A percentile compares a stretch with the other conserved stretches of the same genome.
Evolutionary conservation across 192 early-diverging fungal genomes (phyloP).

Genomic region (Coemansia sp.): DNA sequence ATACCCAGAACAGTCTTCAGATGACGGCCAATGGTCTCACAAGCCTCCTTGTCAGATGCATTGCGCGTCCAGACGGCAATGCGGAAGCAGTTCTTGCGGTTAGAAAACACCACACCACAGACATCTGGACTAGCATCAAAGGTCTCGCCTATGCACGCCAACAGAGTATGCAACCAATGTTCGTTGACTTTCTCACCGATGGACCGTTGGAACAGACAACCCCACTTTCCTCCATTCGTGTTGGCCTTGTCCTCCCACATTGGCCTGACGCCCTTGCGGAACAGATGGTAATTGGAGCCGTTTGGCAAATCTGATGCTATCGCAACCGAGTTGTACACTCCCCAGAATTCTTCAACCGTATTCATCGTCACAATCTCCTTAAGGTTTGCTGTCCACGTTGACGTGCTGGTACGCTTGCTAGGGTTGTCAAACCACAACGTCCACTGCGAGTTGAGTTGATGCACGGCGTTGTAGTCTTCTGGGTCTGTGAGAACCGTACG

Average conservation of each 20-base stretch:
- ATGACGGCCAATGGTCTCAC: constrained; percentile 56
- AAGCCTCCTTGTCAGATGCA: constrained; percentile 35
- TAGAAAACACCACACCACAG: constrained; percentile 84
- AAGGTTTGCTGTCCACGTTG: constrained; percentile 80
- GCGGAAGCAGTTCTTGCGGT: constrained; percentile 79
- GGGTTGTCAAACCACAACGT: constrained; percentile 94
- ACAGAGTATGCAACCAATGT: constrained; percentile 82
- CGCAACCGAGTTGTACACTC: constrained; percentile 86
- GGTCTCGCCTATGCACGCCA: constrained; percentile 86
- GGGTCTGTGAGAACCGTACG: constrained; percentile 62
- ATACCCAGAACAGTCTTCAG: constrained; percentile 58
- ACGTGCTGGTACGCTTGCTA: constrained; percentile 68
- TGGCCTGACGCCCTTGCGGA: constrained; percentile 87
- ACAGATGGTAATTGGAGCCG: constrained; percentile 91
- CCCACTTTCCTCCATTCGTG: constrained; percentile 90
- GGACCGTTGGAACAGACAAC: constrained; percentile 69
- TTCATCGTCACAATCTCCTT: constrained; percentile 89
- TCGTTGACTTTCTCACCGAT: constrained; percentile 74
- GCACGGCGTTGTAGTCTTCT: constrained; percentile 78
- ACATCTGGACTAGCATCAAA: constrained; percentile 78
- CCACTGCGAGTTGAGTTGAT: constrained; percentile 86
- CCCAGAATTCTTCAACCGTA: constrained; percentile 98
- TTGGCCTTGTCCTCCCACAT: constrained; percentile 95
- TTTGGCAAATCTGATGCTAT: constrained; percentile 68
- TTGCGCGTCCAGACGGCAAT: constrained; percentile 82